These are phyloP conservation scores for Fragaria nilgerrensis DNA, from an alignment of 306 rosid species.

Conservation along the genomic window DNA sequence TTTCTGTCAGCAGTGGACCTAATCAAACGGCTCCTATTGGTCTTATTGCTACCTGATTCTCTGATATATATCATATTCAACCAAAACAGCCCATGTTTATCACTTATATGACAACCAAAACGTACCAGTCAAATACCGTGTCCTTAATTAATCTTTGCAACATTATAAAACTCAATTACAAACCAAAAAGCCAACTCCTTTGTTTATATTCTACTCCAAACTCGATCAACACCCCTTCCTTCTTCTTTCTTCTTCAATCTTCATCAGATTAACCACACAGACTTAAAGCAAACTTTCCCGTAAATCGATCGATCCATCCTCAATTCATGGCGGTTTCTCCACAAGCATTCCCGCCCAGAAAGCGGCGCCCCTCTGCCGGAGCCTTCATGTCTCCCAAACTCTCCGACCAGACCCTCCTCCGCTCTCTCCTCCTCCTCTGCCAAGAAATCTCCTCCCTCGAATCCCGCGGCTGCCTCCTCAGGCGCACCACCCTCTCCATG, in stretches of 20 bases:
- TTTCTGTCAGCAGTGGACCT: constrained; percentile 23
- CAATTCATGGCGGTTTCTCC: constrained; percentile 60
- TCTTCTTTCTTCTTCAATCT: background rate
- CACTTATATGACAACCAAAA: background rate
- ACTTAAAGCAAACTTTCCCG: background rate
- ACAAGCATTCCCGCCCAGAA: constrained; percentile 44
- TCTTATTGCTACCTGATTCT: background rate
- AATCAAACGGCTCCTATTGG: constrained; percentile 31
- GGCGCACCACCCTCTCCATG: constrained; percentile 39
- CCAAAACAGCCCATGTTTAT: constrained; percentile 10
- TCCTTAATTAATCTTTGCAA: constrained; percentile 2
- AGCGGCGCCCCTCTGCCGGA: constrained; percentile 57
- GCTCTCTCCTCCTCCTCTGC: constrained; percentile 51
- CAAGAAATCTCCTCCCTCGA: constrained; percentile 48
- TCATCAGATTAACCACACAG: background rate
- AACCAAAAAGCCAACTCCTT: constrained; percentile 21
- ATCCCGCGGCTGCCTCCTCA: constrained; percentile 39
- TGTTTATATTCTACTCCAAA: constrained; percentile 6
- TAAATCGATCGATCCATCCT: too few relatives aligned
- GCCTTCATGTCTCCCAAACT: constrained; percentile 55
- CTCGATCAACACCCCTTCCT: background rate
- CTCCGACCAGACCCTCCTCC: constrained; percentile 38
- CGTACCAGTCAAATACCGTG: constrained; percentile 35
- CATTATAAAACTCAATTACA: background rate
- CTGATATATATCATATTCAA: background rate